Percentiles rank a stretch among this genome's conserved stretches.
Evolutionary conservation across 169 alveolate species (phyloP).

Genomic region (Plasmodium adleri): DNA sequence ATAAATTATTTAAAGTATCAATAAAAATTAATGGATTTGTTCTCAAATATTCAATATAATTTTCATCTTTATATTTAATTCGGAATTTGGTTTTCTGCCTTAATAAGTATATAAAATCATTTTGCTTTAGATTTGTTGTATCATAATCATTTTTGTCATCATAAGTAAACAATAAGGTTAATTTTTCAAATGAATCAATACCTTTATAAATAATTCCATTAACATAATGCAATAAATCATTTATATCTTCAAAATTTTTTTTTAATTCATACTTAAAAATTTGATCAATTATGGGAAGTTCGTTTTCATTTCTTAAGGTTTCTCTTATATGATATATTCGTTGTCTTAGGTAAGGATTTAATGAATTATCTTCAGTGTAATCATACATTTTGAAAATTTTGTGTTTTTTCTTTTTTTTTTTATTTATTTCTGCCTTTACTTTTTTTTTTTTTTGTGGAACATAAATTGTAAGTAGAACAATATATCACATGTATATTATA

Average conservation of each 20-base stretch:
- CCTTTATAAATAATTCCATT: conserved; percentile 59
- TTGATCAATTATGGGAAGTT: conserved; percentile 62
- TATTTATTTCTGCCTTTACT: too few relatives aligned
- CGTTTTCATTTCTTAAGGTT: conserved; percentile 36
- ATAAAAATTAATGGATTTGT: conserved; percentile 59
- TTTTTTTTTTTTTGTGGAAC: too few relatives aligned
- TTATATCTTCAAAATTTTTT: conserved; percentile 24
- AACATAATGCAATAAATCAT: conserved; percentile 44
- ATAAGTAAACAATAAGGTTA: conserved; percentile 35
- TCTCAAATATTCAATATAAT: conserved; percentile 48
- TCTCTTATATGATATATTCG: conserved; percentile 42
- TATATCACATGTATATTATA: too few relatives aligned
- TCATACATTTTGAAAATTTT: background rate
- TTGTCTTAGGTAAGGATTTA: conserved; percentile 32
- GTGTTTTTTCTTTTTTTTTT: too few relatives aligned
- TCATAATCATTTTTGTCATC: conserved; percentile 48
- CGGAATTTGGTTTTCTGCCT: conserved; percentile 50
- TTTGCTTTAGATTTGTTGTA: conserved; percentile 41
- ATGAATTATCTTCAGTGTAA: conserved; percentile 22
- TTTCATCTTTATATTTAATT: conserved; percentile 42
- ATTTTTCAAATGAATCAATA: conserved; percentile 39
- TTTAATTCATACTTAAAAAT: conserved; percentile 59
- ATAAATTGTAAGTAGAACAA: too few relatives aligned
- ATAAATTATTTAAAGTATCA: conserved; percentile 47
- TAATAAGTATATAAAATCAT: conserved; percentile 34